A percentile compares a stretch with the other conserved stretches of the same genome.
phyloP scores from a whole-genome alignment of 257 asterid species.

The Solanum chiquidenum region DNA sequence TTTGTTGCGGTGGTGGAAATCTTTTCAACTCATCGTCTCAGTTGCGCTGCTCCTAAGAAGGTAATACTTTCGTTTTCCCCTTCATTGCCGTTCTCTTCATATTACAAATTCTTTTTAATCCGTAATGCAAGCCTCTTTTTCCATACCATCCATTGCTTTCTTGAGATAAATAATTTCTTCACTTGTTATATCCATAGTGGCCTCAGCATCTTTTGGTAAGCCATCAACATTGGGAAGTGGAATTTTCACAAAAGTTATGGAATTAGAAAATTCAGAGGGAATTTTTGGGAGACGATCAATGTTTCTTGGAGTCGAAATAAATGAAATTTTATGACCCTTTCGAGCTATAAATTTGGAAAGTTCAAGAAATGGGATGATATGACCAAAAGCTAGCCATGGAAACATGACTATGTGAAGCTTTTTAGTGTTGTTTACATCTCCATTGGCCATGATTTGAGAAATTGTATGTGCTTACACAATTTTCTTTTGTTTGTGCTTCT shows the following conservation, averaged over 20 bases:
- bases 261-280: conserved; percentile 15
- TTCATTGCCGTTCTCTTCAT: too few species aligned
- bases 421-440: conserved; percentile 53
- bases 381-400: conserved; percentile 71
- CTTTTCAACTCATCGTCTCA: too few species aligned
- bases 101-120: too few species aligned
- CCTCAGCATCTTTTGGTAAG: conserved; percentile 21
- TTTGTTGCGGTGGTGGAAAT: too few species aligned
- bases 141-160: conserved; percentile 20
- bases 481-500: not conserved
- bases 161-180: conserved; percentile 21
- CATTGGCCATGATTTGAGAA: conserved; percentile 20
- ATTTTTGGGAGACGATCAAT: conserved; percentile 46
- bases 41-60: too few species aligned
- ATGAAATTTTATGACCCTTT: conserved; percentile 41
- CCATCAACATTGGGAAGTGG: conserved; percentile 16
- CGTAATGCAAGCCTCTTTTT: not conserved
- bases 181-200: conserved; percentile 12
- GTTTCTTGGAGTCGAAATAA: conserved; percentile 45
- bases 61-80: too few species aligned
- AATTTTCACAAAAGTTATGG: conserved; percentile 20
- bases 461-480: not conserved
- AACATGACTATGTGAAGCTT: conserved; percentile 50
- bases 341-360: conserved; percentile 39
- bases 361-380: conserved; percentile 36